Conservation (phyloP, 495 filamentous ascomycete genomes). For the Hypoxylon subgilvum region DNA sequence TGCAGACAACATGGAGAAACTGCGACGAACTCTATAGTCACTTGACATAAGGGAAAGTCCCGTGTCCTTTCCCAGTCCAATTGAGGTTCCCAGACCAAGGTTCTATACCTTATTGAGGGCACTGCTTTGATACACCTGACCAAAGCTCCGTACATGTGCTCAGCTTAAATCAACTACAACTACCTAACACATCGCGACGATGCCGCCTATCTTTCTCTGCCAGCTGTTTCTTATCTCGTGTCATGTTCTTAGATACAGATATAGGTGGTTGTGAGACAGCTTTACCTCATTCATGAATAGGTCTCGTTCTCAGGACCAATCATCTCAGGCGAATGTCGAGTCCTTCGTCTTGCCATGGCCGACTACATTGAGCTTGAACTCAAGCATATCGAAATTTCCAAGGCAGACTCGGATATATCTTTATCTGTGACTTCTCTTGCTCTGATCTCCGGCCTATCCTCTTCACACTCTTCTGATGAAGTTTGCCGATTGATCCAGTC, state of each 20-base stretch:
- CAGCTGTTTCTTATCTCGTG: background rate
- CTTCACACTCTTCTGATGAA: constrained; percentile 15
- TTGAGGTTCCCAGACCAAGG: too few species aligned
- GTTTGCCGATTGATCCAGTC: constrained; percentile 26
- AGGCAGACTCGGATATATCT: constrained; percentile 4
- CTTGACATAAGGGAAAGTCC: too few species aligned
- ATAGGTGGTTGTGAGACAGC: background rate
- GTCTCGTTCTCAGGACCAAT: background rate
- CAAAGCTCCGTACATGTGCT: too few species aligned
- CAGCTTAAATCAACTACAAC: too few species aligned
- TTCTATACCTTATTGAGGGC: too few species aligned
- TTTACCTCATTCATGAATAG: background rate
- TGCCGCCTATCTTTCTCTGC: background rate
- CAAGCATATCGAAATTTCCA: constrained; percentile 31
- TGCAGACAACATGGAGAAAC: too few species aligned
- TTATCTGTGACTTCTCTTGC: constrained; percentile 35
- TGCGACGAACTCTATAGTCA: too few species aligned
- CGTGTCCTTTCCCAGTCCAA: too few species aligned
- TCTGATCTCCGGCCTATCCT: constrained; percentile 23
- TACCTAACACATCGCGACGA: background rate
- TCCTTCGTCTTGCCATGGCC: constrained; percentile 11
- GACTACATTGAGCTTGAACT: constrained; percentile 27
- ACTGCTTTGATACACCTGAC: too few species aligned
- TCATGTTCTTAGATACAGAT: background rate
- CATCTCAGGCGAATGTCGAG: background rate